phyloP scores from a whole-genome alignment of 2,329 filamentous ascomycete genomes.

The Anthostomella pinea region DNA sequence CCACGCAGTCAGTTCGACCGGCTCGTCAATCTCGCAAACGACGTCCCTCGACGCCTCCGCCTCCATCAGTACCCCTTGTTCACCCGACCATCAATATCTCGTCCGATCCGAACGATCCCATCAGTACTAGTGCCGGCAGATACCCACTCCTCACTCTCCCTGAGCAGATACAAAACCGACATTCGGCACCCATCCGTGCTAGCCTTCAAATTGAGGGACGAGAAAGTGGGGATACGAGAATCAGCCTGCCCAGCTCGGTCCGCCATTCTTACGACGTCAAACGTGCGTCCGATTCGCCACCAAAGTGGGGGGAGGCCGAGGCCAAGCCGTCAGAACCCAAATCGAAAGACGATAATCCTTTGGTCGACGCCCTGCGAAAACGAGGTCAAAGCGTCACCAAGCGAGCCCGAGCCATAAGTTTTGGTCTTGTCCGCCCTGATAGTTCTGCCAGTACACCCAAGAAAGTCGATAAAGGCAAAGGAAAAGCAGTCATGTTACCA shows the following conservation, averaged over 20 bases:
- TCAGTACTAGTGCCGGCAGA: slow-evolving; percentile 41
- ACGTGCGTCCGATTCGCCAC: slow-evolving; percentile 33
- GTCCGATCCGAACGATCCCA: slow-evolving; percentile 35
- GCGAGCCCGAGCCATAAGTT: slow-evolving; percentile 27
- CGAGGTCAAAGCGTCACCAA: slow-evolving; percentile 31
- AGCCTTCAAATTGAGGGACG: slow-evolving; percentile 51
- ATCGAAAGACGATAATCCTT: slow-evolving; percentile 18
- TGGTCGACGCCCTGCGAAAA: slow-evolving; percentile 23
- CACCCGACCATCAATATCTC: slow-evolving; percentile 42
- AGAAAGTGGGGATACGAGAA: slow-evolving; percentile 44
- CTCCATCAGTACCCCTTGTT: slow-evolving; percentile 48
- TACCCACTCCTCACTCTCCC: slow-evolving; percentile 51
- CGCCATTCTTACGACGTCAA: slow-evolving; percentile 54
- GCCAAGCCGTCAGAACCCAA: slow-evolving; percentile 24
- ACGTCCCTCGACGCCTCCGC: slow-evolving; percentile 52
- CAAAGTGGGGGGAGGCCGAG: slow-evolving; percentile 19
- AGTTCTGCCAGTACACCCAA: slow-evolving; percentile 17
- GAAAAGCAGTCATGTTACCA: slow-evolving; percentile 44
- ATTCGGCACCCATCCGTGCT: slow-evolving; percentile 41
- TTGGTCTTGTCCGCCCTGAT: slow-evolving; percentile 27
- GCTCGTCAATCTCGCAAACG: slow-evolving; percentile 36
- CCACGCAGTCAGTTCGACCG: slow-evolving; percentile 26
- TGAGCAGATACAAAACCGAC: slow-evolving; percentile 47
- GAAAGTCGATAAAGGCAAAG: slow-evolving; percentile 50
- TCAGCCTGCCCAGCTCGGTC: slow-evolving; percentile 53